Base-by-base conservation (phyloP, 2,329 filamentous ascomycete species). In the Xylariaceae sp. region DNA sequence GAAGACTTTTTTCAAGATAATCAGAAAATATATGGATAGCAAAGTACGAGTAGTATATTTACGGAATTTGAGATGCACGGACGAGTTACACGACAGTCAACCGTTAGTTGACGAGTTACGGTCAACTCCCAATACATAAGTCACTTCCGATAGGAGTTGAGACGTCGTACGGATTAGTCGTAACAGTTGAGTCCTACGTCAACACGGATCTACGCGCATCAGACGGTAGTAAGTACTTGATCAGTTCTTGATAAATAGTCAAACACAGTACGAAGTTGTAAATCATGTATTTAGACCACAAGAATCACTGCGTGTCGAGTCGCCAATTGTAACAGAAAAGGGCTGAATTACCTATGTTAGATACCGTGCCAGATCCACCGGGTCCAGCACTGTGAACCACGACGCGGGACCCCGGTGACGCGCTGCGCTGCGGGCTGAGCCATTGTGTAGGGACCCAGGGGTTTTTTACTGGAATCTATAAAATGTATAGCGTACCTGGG, bases 391-490 rank as follows among this genome's bases (percentile, higher is more conserved):
- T 62, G 62, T 64, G 48, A 57, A 54, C 51, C 50, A 60, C 45
- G 57, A 60, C 62, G 62, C 62, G 62, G 62, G 62, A 62, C 55
- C 54, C 37, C 30, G 18, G 51, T 50, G 56, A 62, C 62, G 59
- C 23, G 23, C 23, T 30, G 59, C 60, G 59, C 60, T 61, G 55
- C 55, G 55, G 57, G 59, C 49, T 18, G 9, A 45, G 13, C 42
- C 42, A 42, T 42, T 42, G 45, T 48, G 13, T 48, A 30, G 45
- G 45, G 45, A 17, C 23, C 59, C 62, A 61, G 62, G 56, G 59
- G 55, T 52, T 49, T 34, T 42, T 39, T 57, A 49, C 57, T 23
- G 34, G 42, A 55, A 45, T 56, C 50, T 58, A 56, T 56, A 56
- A 55, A 34, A 48, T 60, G 57, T 50, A 60, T 62, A 60, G 49